A percentile compares a stretch with the other conserved stretches of the same genome.
These are phyloP conservation scores for Yamadazyma sp. DNA, from an alignment of 805 yeast species.

Conservation along the genomic window DNA sequence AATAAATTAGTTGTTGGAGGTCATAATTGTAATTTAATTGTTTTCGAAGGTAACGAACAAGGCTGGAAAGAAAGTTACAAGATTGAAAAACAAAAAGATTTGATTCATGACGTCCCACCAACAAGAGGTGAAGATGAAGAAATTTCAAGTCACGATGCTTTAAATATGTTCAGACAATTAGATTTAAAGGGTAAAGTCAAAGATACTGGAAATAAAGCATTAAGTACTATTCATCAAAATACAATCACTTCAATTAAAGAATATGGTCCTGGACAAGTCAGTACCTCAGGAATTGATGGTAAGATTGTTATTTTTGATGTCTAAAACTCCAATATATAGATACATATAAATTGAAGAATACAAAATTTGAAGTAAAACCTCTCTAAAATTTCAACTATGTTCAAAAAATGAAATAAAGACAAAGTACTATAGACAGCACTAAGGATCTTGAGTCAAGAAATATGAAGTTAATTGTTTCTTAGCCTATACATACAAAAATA, in stretches of 20 bases:
- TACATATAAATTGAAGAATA: not conserved
- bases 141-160: conserved; percentile 68
- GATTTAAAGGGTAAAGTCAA: conserved; percentile 84
- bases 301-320: conserved; percentile 70
- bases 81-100: conserved; percentile 50
- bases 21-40: conserved; percentile 85
- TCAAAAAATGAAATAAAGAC: too few species aligned
- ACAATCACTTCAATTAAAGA: conserved; percentile 68
- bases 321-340: not conserved
- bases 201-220: conserved; percentile 31
- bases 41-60: conserved; percentile 65
- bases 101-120: conserved; percentile 43
- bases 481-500: too few species aligned
- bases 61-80: conserved; percentile 62
- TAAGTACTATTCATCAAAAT: conserved; percentile 86
- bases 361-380: too few species aligned
- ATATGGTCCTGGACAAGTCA: conserved; percentile 45
- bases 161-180: conserved; percentile 92
- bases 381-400: too few species aligned
- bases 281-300: conserved; percentile 86
- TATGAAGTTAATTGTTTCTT: too few species aligned
- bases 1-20: conserved; percentile 82
- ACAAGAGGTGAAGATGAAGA: conserved; percentile 38
- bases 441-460: too few species aligned
- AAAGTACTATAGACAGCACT: too few species aligned